Evolutionary conservation across 257 asterid genomes (phyloP).

Genomic region (Henckelia pumila): DNA sequence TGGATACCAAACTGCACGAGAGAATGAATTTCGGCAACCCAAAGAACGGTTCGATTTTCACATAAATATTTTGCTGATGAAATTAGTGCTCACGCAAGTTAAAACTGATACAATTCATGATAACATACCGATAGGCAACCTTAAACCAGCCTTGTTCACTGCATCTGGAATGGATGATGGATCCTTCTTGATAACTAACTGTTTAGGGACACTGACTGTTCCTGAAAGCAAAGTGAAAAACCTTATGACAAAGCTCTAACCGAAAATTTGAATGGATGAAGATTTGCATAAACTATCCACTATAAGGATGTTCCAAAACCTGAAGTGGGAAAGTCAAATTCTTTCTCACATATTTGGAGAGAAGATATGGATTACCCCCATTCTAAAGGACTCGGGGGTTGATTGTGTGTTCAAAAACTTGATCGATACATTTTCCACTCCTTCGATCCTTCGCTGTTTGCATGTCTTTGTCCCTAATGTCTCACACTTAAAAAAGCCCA

Average conservation of each 20-base stretch:
- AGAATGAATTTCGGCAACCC: not conserved
- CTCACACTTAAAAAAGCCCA: not conserved
- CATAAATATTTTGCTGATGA: not conserved
- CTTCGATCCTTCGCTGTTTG: not conserved
- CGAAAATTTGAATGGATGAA: not conserved
- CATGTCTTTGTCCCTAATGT: not conserved
- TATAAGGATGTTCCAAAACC: not conserved
- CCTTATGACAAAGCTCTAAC: not conserved
- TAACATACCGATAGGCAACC: slow-evolving; percentile 74
- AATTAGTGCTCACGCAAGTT: not conserved
- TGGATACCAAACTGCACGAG: not conserved
- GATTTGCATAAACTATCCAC: not conserved
- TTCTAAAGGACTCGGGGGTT: not conserved
- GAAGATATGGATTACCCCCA: not conserved
- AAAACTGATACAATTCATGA: not conserved
- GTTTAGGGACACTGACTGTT: slow-evolving; percentile 87
- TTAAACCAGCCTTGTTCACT: slow-evolving; percentile 65
- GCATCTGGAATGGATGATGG: slow-evolving; percentile 75
- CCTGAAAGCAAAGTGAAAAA: slow-evolving; percentile 39
- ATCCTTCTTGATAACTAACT: slow-evolving; percentile 83
- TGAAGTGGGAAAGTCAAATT: not conserved
- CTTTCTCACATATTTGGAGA: not conserved
- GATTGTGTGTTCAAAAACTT: not conserved
- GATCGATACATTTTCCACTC: not conserved
- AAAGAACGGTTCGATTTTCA: not conserved